Base-by-base conservation (phyloP, 2,329 filamentous ascomycete species). In the Sporothrix mexicana region DNA sequence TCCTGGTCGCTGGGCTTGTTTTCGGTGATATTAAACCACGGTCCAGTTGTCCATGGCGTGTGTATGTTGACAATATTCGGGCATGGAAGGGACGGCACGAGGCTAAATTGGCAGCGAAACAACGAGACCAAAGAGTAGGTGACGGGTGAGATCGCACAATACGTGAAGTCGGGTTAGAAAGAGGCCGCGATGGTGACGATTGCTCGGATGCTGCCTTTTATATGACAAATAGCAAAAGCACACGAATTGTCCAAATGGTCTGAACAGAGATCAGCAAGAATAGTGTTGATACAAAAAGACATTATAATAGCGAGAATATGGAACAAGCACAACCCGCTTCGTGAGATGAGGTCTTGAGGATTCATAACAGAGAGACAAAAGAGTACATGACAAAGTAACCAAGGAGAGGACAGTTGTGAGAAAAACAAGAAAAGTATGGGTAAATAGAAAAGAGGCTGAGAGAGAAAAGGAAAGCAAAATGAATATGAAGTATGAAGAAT, bases 51-150 rank as follows among this genome's bases (percentile, higher is more conserved):
- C 36, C 41, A 45, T 23, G 36, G 59, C 45, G n/a, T 43, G 13
- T 61, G 25, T 17, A 17, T 9, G 20, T 55, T 3, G 55, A 13
- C 7, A 55, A 20, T 23, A 4, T 57, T 12, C 13, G 55, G 9
- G 13, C 17, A 9, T 57, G 55, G 15, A 15, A 62, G 30, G 36
- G 59, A 64, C 59, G 59, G n/a, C 59, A 64, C 36, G 36, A 64
- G 36, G 59, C n/a, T 45, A 64, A 64, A 45, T 20, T n/a, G 8
- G 8, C 36, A 20, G 41, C 10, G 41, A 64, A 64, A 64, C 36
- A 20, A 45, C 30, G 7, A 64, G 45, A 2, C 9, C 3, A 43
- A 64, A 23, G 8, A 15, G 12, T 36, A 36, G 30, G 30, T 36
- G 15, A 45, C 5, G 59, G 13, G 17, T 13, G 59, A 7, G 3